Percentiles rank a stretch among this genome's conserved stretches.
These are phyloP conservation scores for Globisporangium rhizosaccharum DNA, from an alignment of 352 stramenopile species.

Conservation along the genomic window DNA sequence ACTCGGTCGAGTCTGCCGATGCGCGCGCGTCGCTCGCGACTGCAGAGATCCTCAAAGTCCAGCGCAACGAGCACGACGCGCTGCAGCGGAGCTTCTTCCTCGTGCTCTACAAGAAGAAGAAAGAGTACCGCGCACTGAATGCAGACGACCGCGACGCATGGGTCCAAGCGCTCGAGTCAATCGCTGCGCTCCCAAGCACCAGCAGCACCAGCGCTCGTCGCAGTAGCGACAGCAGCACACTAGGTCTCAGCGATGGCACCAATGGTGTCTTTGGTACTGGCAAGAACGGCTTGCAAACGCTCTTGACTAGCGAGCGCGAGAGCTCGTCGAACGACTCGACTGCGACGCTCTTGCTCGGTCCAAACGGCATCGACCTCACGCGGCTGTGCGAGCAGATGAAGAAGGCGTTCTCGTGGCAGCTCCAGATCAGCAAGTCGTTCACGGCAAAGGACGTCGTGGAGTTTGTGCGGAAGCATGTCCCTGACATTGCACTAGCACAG, in stretches of 20 bases:
- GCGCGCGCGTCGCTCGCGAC: slow-evolving; percentile 42
- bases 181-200: slow-evolving; percentile 45
- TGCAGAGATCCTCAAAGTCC: slow-evolving; percentile 61
- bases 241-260: neutral
- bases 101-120: slow-evolving; percentile 73
- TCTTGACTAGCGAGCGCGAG: slow-evolving; percentile 3
- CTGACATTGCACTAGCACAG: slow-evolving; percentile 27
- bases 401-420: slow-evolving; percentile 56
- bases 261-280: neutral
- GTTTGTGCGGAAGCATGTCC: slow-evolving; percentile 48
- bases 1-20: slow-evolving; percentile 39
- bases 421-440: slow-evolving; percentile 77
- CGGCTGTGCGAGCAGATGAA: slow-evolving; percentile 71
- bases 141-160: slow-evolving; percentile 64
- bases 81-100: slow-evolving; percentile 47
- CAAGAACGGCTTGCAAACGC: neutral
- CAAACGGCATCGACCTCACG: slow-evolving; percentile 48
- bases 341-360: slow-evolving; percentile 13
- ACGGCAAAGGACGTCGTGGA: slow-evolving; percentile 57
- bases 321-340: slow-evolving; percentile 7
- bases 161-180: slow-evolving; percentile 52
- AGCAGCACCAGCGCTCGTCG: neutral
- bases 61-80: slow-evolving; percentile 31
- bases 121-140: slow-evolving; percentile 57
- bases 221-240: neutral